Evolutionary conservation across 257 asterid species (phyloP), one percentile per base, ranked within the genome.

Genomic region (Mitragyna speciosa): DNA sequence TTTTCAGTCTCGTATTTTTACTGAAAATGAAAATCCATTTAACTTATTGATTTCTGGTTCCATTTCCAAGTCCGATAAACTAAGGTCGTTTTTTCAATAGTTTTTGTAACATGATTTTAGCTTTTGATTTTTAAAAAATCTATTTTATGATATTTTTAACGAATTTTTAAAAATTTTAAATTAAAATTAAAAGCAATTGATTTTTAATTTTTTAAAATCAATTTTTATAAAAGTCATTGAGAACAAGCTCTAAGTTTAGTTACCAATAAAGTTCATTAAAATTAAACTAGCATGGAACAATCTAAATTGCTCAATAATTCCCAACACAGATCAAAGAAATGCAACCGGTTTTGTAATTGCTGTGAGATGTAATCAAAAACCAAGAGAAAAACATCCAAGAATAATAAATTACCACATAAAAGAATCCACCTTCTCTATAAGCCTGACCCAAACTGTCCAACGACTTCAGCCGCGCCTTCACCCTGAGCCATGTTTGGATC

Each of bases 1-100:
- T 98, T 93, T 96, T 45, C 98, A 96, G 76, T 90, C 99, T 24
- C 92, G 99, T 64, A 90, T 96, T 43, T 96, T 96, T 83, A 70
- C 80, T 0, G 97, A 96, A 82, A 91, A 76, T 30, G 97, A 91
- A 30, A 96, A 96, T n/a, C n/a, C n/a, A n/a, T n/a, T n/a, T n/a
- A n/a, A n/a, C n/a, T n/a, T n/a, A n/a, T n/a, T n/a, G n/a, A n/a
- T n/a, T n/a, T n/a, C n/a, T n/a, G n/a, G n/a, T n/a, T n/a, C n/a
- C n/a, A n/a, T n/a, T n/a, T n/a, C n/a, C n/a, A n/a, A n/a, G n/a
- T n/a, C n/a, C n/a, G n/a, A n/a, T n/a, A n/a, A n/a, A n/a, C n/a
- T n/a, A n/a, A n/a, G n/a, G n/a, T n/a, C n/a, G n/a, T n/a, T n/a
- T n/a, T n/a, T n/a, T n/a, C n/a, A n/a, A n/a, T n/a, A n/a, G n/a